Conservation (phyloP, 2,329 filamentous ascomycete genomes). For the Incumbomyces delicatus region DNA sequence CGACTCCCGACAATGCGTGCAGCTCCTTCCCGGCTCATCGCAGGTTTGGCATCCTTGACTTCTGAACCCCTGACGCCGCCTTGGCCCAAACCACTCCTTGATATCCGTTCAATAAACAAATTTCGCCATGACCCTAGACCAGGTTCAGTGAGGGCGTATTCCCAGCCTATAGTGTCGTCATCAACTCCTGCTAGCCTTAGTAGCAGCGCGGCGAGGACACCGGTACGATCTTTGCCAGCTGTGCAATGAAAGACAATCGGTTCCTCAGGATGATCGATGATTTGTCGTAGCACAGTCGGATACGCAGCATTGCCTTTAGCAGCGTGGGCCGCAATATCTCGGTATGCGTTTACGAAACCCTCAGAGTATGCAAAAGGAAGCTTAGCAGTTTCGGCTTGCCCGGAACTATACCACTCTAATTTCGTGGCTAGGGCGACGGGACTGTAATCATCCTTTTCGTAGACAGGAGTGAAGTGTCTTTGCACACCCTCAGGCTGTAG, state of each 20-base stretch:
- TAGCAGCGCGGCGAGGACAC: slow-evolving; percentile 57
- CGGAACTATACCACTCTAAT: slow-evolving; percentile 46
- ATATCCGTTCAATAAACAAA: slow-evolving; percentile 19
- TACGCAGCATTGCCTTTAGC: slow-evolving; percentile 37
- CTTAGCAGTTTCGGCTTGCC: slow-evolving; percentile 24
- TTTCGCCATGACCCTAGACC: slow-evolving; percentile 39
- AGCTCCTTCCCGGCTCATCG: slow-evolving; percentile 16
- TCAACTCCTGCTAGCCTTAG: slow-evolving; percentile 54
- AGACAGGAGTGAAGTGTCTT: slow-evolving; percentile 56
- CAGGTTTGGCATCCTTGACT: neutral
- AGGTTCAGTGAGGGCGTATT: slow-evolving; percentile 58
- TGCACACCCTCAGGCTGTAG: slow-evolving; percentile 34
- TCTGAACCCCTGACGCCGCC: slow-evolving; percentile 5
- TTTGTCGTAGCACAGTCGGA: slow-evolving; percentile 49
- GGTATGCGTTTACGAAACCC: slow-evolving; percentile 57
- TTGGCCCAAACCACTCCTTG: slow-evolving; percentile 12
- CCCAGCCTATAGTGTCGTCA: slow-evolving; percentile 50
- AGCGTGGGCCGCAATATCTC: slow-evolving; percentile 56
- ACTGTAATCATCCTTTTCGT: slow-evolving; percentile 53
- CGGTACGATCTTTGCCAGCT: slow-evolving; percentile 68
- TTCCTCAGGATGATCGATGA: slow-evolving; percentile 16
- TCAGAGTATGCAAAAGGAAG: slow-evolving; percentile 25
- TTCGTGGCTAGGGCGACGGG: slow-evolving; percentile 50
- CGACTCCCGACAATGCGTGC: slow-evolving; percentile 17
- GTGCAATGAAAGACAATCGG: slow-evolving; percentile 63